Percentiles rank a stretch among this genome's conserved stretches.
phyloP scores from a whole-genome alignment of 2,329 filamentous ascomycete genomes.

The Colletotrichum tamarilloi region DNA sequence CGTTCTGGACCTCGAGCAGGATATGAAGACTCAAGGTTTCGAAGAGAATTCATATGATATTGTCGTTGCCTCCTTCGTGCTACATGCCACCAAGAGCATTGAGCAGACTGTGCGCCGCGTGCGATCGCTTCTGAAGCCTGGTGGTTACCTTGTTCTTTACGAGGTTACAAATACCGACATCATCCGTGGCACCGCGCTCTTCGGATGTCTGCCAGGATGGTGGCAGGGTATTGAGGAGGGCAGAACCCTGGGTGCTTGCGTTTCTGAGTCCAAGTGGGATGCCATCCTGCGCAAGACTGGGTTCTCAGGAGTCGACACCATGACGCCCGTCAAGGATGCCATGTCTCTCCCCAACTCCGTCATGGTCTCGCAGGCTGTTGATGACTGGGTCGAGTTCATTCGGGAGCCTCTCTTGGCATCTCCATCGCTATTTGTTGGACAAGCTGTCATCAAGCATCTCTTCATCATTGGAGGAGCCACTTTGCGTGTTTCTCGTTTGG shows the following conservation, averaged over 20 bases:
- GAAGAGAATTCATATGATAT: constrained; percentile 36
- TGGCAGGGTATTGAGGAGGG: constrained; percentile 35
- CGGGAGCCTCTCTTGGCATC: background rate
- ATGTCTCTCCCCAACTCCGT: constrained; percentile 1
- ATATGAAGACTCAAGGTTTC: background rate
- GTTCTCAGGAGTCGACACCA: constrained; percentile 32
- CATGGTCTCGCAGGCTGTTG: constrained; percentile 4
- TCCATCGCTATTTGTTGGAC: background rate
- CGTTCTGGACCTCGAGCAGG: background rate
- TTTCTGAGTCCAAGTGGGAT: constrained; percentile 13
- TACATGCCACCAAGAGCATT: constrained; percentile 42
- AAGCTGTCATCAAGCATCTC: constrained; percentile 8
- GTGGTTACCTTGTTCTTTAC: constrained; percentile 41
- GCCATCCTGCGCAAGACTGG: constrained; percentile 8
- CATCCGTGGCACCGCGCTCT: constrained; percentile 26
- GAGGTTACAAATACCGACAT: constrained; percentile 5
- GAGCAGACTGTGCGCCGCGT: constrained; percentile 39
- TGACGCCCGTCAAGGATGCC: background rate
- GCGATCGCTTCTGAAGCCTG: constrained; percentile 43
- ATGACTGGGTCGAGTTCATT: constrained; percentile 2
- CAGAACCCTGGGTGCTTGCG: background rate
- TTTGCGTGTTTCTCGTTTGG: background rate
- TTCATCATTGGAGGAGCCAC: constrained; percentile 6
- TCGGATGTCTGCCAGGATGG: constrained; percentile 45
- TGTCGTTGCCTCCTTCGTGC: constrained; percentile 42